These are phyloP conservation scores for Sphagnum magellanicum DNA, from an alignment of 228 moss, liverwort and hornwort genomes.

Conservation along the genomic window DNA sequence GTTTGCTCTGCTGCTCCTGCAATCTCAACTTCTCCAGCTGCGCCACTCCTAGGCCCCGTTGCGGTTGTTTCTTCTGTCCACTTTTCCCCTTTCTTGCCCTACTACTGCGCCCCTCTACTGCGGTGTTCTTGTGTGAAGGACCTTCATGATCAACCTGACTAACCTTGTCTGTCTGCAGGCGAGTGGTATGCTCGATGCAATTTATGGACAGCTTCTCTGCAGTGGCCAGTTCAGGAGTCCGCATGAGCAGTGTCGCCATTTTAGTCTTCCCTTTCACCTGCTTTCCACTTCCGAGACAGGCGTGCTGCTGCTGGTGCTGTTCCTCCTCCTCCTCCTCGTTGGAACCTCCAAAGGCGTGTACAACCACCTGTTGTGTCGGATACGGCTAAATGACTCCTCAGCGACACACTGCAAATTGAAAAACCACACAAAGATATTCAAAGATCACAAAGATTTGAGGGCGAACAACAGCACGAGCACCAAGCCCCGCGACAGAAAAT, in stretches of 20 bases:
- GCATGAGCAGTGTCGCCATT: slow-evolving; percentile 83
- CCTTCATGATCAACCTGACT: slow-evolving; percentile 19
- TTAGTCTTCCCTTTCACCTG: not conserved
- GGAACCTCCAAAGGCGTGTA: no score
- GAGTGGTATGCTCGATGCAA: slow-evolving; percentile 1
- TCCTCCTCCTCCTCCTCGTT: no score
- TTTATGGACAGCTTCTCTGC: slow-evolving; percentile 57
- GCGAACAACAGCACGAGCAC: no score
- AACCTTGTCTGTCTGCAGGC: slow-evolving; percentile 31
- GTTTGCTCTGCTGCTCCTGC: slow-evolving; percentile 72
- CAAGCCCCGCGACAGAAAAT: no score
- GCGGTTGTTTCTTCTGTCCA: slow-evolving; percentile 86
- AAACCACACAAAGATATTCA: no score
- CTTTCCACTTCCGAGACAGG: no score
- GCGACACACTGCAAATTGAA: no score
- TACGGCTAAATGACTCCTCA: no score
- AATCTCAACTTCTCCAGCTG: slow-evolving; percentile 96
- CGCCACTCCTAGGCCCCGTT: slow-evolving; percentile 91
- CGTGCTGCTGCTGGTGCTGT: no score
- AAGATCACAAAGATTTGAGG: no score
- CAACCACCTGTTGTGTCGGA: no score
- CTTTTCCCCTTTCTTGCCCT: slow-evolving; percentile 77
- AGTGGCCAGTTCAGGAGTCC: slow-evolving; percentile 49
- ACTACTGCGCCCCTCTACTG: slow-evolving; percentile 48
- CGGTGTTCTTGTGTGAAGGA: slow-evolving; percentile 17